Conservation (phyloP, 257 asterid genomes). For the Cinchona pubescens region DNA sequence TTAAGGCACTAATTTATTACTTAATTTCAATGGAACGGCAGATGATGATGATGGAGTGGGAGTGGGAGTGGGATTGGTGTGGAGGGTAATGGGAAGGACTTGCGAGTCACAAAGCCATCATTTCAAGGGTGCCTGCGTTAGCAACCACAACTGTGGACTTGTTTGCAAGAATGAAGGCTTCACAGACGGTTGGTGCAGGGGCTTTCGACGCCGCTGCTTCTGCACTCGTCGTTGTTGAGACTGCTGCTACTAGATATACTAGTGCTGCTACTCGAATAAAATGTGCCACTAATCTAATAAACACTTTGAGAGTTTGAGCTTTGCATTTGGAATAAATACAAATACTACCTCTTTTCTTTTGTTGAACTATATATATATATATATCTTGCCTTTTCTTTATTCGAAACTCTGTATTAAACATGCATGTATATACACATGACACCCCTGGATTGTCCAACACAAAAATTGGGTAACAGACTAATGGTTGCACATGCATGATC, state of each 20-base stretch:
- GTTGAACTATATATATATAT: too few relatives aligned
- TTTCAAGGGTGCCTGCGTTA: constrained; percentile 35
- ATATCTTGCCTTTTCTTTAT: too few relatives aligned
- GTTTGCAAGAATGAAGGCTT: constrained; percentile 43
- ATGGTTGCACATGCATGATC: constrained; percentile 98
- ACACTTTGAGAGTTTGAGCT: background rate
- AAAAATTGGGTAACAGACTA: too few relatives aligned
- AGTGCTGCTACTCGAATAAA: background rate
- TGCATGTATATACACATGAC: too few relatives aligned
- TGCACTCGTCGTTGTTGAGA: constrained; percentile 27
- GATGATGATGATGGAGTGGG: background rate
- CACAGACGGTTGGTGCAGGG: constrained; percentile 38
- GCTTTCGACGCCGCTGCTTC: constrained; percentile 40
- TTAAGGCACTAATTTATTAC: too few relatives aligned
- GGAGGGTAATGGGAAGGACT: constrained; percentile 18
- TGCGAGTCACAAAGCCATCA: constrained; percentile 40
- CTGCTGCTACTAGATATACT: background rate
- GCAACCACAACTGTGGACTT: constrained; percentile 36
- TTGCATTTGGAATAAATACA: background rate
- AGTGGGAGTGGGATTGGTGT: too few relatives aligned
- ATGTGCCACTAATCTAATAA: background rate
- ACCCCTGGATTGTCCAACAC: too few relatives aligned
- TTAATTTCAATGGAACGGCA: too few relatives aligned
- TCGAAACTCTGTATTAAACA: too few relatives aligned
- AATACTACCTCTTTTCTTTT: too few relatives aligned